Base-by-base conservation (phyloP, 2,329 filamentous ascomycete genomes). In the Aspergillus glaucus region DNA sequence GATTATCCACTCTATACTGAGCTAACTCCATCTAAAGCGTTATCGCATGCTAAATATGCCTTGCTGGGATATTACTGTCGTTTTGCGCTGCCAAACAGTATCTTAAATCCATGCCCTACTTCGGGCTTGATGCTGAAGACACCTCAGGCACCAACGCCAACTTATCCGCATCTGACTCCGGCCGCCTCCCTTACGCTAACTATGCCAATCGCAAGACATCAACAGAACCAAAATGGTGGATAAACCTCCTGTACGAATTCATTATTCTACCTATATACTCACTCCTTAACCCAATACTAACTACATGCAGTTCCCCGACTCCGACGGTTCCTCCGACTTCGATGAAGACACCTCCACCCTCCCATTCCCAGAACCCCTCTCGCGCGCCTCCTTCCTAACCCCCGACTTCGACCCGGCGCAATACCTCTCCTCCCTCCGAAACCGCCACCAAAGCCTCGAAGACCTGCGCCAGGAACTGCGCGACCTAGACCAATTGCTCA, bases 401-500 rank as follows among this genome's bases (percentile, higher is more conserved):
- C 78, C 82, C 3, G 70, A 82, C 56, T 98, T 98, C 69, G 82
- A 88, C 53, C 85, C 94, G 0, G 81, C 87, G 2, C 74, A 75
- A 2, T 98, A 96, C 67, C 85, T 98, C 70, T 90, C 84, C 6
- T 85, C 87, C 1, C 79, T 95, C 1, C 82, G 84, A 17, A 84
- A 93, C 64, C 86, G 93, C 1, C 93, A 98, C 68, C 93, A 98
- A 68, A 96, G 92, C 0, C 87, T 98, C 43, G 91, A 95, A 65
- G 93, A 98, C 67, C 77, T 98, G 28, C 88, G 92, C 32, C 74
- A 85, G 4, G 94, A 98, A 62, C 77, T 98, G 14, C 85, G 91
- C 41, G 82, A 90, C 50, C 80, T 94, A 46, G 88, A 85, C 57
- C 81, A 87, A 58, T 79, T 85, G 17, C 84, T 98, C 52, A 87